Evolutionary conservation across 2,329 filamentous ascomycete genomes (phyloP).

Genomic region (Stachybotrys echinatus): DNA sequence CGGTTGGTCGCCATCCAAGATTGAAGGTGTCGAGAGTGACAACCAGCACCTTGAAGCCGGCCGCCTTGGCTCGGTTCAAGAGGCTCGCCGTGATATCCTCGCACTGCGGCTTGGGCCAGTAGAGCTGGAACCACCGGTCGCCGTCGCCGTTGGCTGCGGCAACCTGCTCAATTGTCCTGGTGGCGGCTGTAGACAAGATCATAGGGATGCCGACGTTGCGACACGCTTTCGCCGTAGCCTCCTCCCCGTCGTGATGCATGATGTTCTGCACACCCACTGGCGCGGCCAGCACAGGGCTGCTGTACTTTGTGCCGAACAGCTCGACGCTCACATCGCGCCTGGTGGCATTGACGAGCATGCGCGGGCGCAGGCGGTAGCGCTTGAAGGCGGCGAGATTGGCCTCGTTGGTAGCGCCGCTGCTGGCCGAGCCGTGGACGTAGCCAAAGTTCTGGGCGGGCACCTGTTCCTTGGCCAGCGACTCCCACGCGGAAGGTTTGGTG

Average conservation of each 20-base stretch:
- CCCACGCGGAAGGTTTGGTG: constrained; percentile 14
- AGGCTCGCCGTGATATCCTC: constrained; percentile 62
- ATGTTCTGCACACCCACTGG: constrained; percentile 66
- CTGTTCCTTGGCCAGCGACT: constrained; percentile 10
- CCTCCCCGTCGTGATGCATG: constrained; percentile 61
- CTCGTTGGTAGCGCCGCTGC: constrained; percentile 55
- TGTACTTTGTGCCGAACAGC: constrained; percentile 46
- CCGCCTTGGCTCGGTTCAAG: constrained; percentile 53
- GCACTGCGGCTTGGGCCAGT: constrained; percentile 56
- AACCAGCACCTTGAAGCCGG: constrained; percentile 60
- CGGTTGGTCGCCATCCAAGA: constrained; percentile 63
- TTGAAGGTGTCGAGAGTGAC: constrained; percentile 70
- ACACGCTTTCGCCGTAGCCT: constrained; percentile 58
- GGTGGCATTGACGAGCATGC: constrained; percentile 39
- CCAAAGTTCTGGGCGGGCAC: constrained; percentile 34
- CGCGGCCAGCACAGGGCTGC: constrained; percentile 49
- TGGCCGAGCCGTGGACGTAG: constrained; percentile 59
- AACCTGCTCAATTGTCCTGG: constrained; percentile 61
- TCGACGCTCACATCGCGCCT: constrained; percentile 44
- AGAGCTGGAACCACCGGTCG: constrained; percentile 67
- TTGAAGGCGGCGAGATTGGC: constrained; percentile 54
- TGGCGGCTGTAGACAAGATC: constrained; percentile 60
- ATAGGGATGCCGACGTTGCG: constrained; percentile 57
- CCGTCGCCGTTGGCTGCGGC: constrained; percentile 52
- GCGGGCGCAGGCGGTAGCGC: constrained; percentile 45